These are phyloP conservation scores for Eimeria maxima DNA, from an alignment of 169 alveolate species.

Conservation along the genomic window DNA sequence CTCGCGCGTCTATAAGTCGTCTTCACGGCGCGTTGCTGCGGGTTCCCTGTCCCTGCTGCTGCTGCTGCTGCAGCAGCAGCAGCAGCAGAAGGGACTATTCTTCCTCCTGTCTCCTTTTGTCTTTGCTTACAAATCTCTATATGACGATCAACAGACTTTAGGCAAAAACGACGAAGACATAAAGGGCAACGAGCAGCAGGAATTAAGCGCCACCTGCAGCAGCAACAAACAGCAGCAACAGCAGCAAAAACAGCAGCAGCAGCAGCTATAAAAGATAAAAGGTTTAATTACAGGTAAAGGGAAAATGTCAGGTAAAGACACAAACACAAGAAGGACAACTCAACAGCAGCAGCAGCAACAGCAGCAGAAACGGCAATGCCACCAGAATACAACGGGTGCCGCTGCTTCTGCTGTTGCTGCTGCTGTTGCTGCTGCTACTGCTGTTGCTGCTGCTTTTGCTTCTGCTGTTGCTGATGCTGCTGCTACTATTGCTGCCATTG, in stretches of 20 bases:
- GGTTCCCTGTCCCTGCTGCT: not conserved
- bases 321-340: too few relatives aligned
- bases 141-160: slow-evolving; percentile 3
- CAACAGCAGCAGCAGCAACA: too few relatives aligned
- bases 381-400: too few relatives aligned
- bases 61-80: slow-evolving; percentile 31
- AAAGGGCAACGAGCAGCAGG: slow-evolving; percentile 27
- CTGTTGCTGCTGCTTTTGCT: too few relatives aligned
- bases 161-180: slow-evolving; percentile 19
- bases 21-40: not conserved
- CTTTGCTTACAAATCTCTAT: slow-evolving; percentile 22
- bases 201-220: slow-evolving; percentile 45
- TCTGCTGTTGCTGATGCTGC: too few relatives aligned
- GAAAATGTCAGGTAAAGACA: too few relatives aligned
- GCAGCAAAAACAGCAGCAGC: slow-evolving; percentile 35
- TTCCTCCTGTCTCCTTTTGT: slow-evolving; percentile 4
- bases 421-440: too few relatives aligned
- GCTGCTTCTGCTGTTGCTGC: too few relatives aligned
- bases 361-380: too few relatives aligned
- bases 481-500: too few relatives aligned
- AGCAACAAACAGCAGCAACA: not conserved
- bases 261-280: not conserved
- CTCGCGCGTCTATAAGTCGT: not conserved
- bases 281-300: too few relatives aligned
- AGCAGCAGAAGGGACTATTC: not conserved